Evolutionary conservation across 805 yeast species (phyloP).

Genomic region (Schizosaccharomyces cryophilus): DNA sequence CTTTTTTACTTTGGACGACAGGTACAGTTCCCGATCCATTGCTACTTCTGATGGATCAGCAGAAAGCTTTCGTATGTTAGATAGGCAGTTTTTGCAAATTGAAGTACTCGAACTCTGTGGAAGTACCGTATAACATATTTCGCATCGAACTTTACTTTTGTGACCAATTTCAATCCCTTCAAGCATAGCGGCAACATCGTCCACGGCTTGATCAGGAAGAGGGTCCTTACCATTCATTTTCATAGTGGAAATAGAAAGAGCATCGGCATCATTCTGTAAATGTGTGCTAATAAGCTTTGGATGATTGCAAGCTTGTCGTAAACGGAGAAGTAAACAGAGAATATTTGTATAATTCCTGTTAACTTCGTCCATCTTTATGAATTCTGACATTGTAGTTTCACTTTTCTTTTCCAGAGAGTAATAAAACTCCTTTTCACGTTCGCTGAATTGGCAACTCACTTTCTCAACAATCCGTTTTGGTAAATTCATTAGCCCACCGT

Average conservation of each 20-base stretch:
- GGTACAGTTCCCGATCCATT: not conserved
- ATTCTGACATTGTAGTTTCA: slow-evolving; percentile 11
- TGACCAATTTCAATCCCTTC: not conserved
- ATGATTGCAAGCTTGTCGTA: slow-evolving; percentile 30
- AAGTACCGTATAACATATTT: not conserved
- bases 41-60: not conserved
- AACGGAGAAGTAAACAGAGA: slow-evolving; percentile 44
- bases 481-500: slow-evolving; percentile 16
- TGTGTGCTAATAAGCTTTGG: slow-evolving; percentile 12
- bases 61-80: not conserved
- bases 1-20: slow-evolving; percentile 35
- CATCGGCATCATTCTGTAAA: slow-evolving; percentile 13
- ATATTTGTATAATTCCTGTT: slow-evolving; percentile 28
- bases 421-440: slow-evolving; percentile 35
- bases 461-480: slow-evolving; percentile 16
- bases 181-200: slow-evolving; percentile 12
- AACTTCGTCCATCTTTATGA: slow-evolving; percentile 16
- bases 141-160: not conserved
- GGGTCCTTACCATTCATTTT: not conserved
- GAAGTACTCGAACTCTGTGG: slow-evolving; percentile 5
- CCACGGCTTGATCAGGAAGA: slow-evolving; percentile 8
- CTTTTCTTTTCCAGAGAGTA: slow-evolving; percentile 23
- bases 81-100: not conserved
- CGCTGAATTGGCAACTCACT: slow-evolving; percentile 24
- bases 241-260: slow-evolving; percentile 2